These are phyloP conservation scores for Cephaloascus albidus DNA, from an alignment of 805 yeast genomes.

Conservation along the genomic window DNA sequence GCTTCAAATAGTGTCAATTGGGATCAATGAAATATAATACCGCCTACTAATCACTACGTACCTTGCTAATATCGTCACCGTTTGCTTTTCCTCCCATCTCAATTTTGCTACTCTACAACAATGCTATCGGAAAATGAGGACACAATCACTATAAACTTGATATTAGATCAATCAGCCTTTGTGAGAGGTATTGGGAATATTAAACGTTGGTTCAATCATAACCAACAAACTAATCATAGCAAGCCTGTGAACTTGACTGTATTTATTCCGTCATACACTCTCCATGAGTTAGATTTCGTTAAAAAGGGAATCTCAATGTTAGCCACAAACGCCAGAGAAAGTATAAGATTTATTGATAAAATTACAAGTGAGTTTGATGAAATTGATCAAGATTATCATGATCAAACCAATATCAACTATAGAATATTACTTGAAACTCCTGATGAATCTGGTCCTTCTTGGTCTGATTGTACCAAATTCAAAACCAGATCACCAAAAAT, in stretches of 20 bases:
- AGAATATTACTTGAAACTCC: slow-evolving; percentile 26
- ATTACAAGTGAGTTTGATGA: slow-evolving; percentile 9
- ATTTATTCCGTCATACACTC: slow-evolving; percentile 46
- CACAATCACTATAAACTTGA: slow-evolving; percentile 22
- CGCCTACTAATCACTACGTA: too few species aligned
- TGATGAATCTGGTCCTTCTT: slow-evolving; percentile 35
- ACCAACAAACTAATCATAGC: slow-evolving; percentile 13
- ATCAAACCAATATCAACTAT: slow-evolving; percentile 4
- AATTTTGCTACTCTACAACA: too few species aligned
- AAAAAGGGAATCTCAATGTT: slow-evolving; percentile 44
- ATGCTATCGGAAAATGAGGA: neutral
- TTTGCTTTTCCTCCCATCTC: too few species aligned
- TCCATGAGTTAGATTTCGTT: slow-evolving; percentile 50
- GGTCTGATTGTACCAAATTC: slow-evolving; percentile 38
- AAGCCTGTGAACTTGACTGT: slow-evolving; percentile 21
- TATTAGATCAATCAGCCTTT: slow-evolving; percentile 60
- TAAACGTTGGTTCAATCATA: slow-evolving; percentile 47
- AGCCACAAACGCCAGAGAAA: slow-evolving; percentile 58
- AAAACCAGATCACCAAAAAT: slow-evolving; percentile 35
- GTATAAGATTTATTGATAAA: slow-evolving; percentile 51
- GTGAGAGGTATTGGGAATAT: slow-evolving; percentile 62
- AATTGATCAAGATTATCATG: slow-evolving; percentile 6
- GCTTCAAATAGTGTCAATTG: too few species aligned
- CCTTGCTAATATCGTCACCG: too few species aligned
- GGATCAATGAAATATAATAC: too few species aligned